Percentiles rank a stretch among this genome's conserved stretches.
Evolutionary conservation across 495 filamentous ascomycete species (phyloP).

Genomic region (Aspergillus bertholletiae): DNA sequence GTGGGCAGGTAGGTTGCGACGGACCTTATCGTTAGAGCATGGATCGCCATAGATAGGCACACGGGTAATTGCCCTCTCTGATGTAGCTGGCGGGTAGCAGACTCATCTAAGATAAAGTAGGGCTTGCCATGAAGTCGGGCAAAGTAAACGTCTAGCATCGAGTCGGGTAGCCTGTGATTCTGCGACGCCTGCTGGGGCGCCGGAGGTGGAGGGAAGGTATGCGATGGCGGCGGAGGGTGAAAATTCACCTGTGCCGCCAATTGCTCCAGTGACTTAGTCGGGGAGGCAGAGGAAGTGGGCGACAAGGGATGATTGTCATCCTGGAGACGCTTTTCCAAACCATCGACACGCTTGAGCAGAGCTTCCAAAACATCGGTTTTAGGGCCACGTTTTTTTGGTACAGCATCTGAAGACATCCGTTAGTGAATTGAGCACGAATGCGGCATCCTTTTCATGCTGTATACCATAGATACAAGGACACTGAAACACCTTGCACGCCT

Average conservation of each 20-base stretch:
- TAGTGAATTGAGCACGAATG: not conserved
- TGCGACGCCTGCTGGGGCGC: slow-evolving; percentile 26
- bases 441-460: not conserved
- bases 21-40: slow-evolving; percentile 67
- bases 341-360: slow-evolving; percentile 76
- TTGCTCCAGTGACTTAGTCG: slow-evolving; percentile 17
- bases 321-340: slow-evolving; percentile 74
- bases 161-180: slow-evolving; percentile 45
- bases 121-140: slow-evolving; percentile 72
- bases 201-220: slow-evolving; percentile 18
- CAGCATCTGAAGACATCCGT: slow-evolving; percentile 56
- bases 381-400: slow-evolving; percentile 83
- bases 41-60: slow-evolving; percentile 66
- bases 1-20: slow-evolving; percentile 9
- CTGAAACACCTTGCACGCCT: slow-evolving; percentile 84
- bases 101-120: slow-evolving; percentile 73
- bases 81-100: slow-evolving; percentile 61
- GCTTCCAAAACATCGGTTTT: slow-evolving; percentile 88
- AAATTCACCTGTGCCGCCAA: slow-evolving; percentile 3
- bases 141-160: slow-evolving; percentile 74
- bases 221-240: slow-evolving; percentile 4
- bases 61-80: slow-evolving; percentile 61
- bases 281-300: slow-evolving; percentile 36
- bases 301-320: slow-evolving; percentile 56
- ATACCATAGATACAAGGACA: slow-evolving; percentile 85